These are phyloP conservation scores for Aspergillus oerlinghausenensis DNA, from an alignment of 2,329 filamentous ascomycete genomes.

Conservation along the genomic window DNA sequence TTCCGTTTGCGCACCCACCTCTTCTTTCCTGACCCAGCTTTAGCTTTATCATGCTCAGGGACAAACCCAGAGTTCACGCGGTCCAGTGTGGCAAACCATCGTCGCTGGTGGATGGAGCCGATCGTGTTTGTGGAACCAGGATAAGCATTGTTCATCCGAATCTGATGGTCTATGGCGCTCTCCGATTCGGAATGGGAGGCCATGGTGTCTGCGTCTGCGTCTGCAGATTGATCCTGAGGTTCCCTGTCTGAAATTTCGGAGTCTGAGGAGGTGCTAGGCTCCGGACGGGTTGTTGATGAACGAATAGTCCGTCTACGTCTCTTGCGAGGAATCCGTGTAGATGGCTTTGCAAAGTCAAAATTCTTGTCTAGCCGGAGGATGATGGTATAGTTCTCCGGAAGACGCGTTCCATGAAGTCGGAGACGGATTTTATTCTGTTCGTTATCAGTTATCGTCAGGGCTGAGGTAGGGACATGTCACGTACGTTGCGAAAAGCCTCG, in stretches of 20 bases:
- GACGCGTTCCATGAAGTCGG: slow-evolving; percentile 49
- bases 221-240: not conserved
- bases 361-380: slow-evolving; percentile 46
- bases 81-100: slow-evolving; percentile 64
- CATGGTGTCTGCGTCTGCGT: not conserved
- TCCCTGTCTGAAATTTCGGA: not conserved
- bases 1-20: slow-evolving; percentile 26
- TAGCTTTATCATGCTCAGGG: not conserved
- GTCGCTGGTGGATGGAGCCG: slow-evolving; percentile 62
- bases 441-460: not conserved
- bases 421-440: slow-evolving; percentile 52
- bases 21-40: slow-evolving; percentile 11
- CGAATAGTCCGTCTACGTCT: slow-evolving; percentile 13
- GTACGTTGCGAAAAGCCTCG: slow-evolving; percentile 47
- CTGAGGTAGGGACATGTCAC: not conserved
- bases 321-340: slow-evolving; percentile 16
- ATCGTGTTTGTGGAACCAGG: slow-evolving; percentile 61
- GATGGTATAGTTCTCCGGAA: slow-evolving; percentile 53
- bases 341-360: slow-evolving; percentile 11
- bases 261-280: slow-evolving; percentile 11
- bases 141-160: slow-evolving; percentile 62
- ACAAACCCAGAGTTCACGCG: slow-evolving; percentile 55
- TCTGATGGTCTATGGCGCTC: slow-evolving; percentile 46
- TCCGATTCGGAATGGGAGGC: slow-evolving; percentile 9
- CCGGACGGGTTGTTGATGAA: not conserved